Conservation (phyloP, 148 eudicot genomes). For the Rhododendron williamsianum region DNA sequence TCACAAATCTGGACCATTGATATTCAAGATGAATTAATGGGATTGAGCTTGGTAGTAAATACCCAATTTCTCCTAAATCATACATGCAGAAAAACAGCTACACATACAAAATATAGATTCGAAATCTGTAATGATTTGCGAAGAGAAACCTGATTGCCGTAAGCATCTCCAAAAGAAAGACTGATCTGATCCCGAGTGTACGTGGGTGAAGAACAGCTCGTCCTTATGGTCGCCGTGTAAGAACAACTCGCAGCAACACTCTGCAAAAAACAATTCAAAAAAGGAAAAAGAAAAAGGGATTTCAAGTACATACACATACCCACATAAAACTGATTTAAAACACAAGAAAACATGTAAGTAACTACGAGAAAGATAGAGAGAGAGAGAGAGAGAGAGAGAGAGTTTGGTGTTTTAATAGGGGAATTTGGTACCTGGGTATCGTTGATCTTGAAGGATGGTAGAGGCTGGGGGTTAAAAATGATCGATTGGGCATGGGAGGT, state of each 20-base stretch:
- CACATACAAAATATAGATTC: neutral
- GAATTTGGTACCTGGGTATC: slow-evolving; percentile 24
- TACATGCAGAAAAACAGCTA: neutral
- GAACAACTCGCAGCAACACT: slow-evolving; percentile 24
- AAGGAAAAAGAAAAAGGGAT: neutral
- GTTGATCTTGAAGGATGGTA: slow-evolving; percentile 29
- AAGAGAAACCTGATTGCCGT: slow-evolving; percentile 39
- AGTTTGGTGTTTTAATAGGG: neutral
- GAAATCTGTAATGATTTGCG: neutral
- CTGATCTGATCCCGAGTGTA: slow-evolving; percentile 47
- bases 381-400: too few species aligned
- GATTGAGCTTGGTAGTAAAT: neutral
- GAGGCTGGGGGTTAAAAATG: slow-evolving; percentile 16
- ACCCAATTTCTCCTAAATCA: slow-evolving; percentile 1
- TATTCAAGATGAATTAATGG: neutral
- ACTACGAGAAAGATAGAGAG: too few species aligned
- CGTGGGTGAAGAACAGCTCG: slow-evolving; percentile 40
- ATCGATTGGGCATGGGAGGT: slow-evolving; percentile 21
- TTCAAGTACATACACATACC: neutral
- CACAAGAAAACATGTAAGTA: neutral
- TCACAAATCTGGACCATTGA: neutral
- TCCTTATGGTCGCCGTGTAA: slow-evolving; percentile 33
- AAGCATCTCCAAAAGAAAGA: slow-evolving; percentile 48
- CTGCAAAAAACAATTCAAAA: neutral
- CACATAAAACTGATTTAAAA: neutral